These are phyloP conservation scores for Candolleomyces eurysporus DNA, from an alignment of 768 basidiomycete species.

Conservation along the genomic window DNA sequence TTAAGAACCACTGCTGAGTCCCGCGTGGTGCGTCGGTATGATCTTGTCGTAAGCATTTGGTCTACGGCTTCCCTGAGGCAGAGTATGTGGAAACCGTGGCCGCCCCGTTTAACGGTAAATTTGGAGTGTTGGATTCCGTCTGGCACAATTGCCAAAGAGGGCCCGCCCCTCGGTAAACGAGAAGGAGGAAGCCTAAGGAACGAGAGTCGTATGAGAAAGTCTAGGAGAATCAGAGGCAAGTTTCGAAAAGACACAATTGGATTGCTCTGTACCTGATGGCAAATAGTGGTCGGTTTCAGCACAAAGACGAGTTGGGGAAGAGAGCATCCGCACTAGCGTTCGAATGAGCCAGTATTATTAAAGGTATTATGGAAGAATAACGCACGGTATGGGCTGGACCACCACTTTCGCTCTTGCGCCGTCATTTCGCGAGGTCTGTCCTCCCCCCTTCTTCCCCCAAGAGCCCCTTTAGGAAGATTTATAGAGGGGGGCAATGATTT, in stretches of 20 bases:
- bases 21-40: constrained; percentile 28
- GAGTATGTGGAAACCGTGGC: constrained; percentile 50
- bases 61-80: constrained; percentile 56
- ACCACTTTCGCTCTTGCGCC: constrained; percentile 59
- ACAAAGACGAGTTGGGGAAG: constrained; percentile 13
- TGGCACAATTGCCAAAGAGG: constrained; percentile 31
- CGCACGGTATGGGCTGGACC: constrained; percentile 76
- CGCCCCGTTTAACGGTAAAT: constrained; percentile 48
- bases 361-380: constrained; percentile 8
- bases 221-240: constrained; percentile 29
- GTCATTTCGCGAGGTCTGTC: constrained; percentile 59
- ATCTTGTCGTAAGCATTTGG: constrained; percentile 33
- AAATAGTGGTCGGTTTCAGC: constrained; percentile 12
- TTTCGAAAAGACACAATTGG: background rate
- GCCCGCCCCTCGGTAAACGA: constrained; percentile 3
- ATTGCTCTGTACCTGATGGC: constrained; percentile 12
- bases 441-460: constrained; percentile 16
- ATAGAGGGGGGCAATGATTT: constrained; percentile 57
- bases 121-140: constrained; percentile 69
- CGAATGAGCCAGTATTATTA: background rate
- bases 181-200: constrained; percentile 40
- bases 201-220: constrained; percentile 64
- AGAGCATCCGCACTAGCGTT: constrained; percentile 17
- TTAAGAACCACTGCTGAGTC: constrained; percentile 37
- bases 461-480: constrained; percentile 25